A percentile compares a stretch with the other conserved stretches of the same genome.
Conservation (phyloP, 257 asterid genomes). For the Solanum dulcamara region DNA sequence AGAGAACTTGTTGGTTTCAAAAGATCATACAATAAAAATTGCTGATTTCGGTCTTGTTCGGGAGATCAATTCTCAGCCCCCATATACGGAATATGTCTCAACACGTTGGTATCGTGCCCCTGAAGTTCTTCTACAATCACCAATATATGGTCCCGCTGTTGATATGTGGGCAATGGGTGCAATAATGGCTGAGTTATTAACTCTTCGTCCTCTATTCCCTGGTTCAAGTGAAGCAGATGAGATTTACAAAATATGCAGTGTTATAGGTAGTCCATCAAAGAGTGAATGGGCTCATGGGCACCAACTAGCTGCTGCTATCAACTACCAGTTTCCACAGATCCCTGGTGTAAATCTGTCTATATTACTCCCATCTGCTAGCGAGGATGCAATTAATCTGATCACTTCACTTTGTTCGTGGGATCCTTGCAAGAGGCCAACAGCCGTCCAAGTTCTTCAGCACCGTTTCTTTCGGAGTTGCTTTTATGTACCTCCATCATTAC, state of each 20-base stretch:
- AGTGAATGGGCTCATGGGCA: conserved; percentile 57
- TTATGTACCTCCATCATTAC: conserved; percentile 47
- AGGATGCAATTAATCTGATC: conserved; percentile 60
- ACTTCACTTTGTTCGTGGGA: conserved; percentile 62
- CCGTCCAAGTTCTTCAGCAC: conserved; percentile 53
- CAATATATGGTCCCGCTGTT: conserved; percentile 77
- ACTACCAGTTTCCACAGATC: conserved; percentile 51
- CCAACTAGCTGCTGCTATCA: conserved; percentile 45
- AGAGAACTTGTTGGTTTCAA: conserved; percentile 89
- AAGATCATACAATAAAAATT: conserved; percentile 61
- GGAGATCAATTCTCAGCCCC: conserved; percentile 81
- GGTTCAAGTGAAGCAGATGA: conserved; percentile 75
- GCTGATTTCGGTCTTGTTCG: conserved; percentile 98
- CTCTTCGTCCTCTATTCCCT: conserved; percentile 54
- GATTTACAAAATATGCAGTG: conserved; percentile 76
- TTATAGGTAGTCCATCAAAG: conserved; percentile 66
- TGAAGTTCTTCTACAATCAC: conserved; percentile 86
- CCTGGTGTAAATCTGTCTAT: conserved; percentile 40
- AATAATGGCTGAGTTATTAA: conserved; percentile 78
- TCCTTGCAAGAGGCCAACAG: conserved; percentile 66
- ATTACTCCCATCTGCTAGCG: conserved; percentile 64
- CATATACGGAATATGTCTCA: conserved; percentile 90
- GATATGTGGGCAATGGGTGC: conserved; percentile 99
- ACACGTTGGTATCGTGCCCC: conserved; percentile 99
- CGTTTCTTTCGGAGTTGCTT: conserved; percentile 61